Conservation (phyloP, 73 alveolate genomes). For the Durusdinium trenchii region DNA sequence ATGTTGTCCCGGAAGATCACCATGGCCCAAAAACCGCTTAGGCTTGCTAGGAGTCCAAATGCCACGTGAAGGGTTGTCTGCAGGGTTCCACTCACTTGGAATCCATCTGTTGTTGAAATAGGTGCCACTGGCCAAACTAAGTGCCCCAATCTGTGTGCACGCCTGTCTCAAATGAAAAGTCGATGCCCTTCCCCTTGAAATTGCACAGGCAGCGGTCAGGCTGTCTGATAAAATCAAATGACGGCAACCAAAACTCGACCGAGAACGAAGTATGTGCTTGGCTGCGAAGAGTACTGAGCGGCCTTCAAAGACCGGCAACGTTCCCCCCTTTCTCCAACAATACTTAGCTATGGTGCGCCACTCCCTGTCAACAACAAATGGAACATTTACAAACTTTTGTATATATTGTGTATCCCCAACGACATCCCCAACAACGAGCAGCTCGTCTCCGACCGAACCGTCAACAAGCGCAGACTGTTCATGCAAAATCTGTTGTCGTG, state of each 20-base stretch:
- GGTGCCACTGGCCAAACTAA: not conserved
- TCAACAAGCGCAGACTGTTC: not conserved
- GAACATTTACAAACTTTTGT: not conserved
- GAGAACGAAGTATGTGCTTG: not conserved
- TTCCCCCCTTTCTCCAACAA: not conserved
- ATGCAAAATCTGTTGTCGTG: not conserved
- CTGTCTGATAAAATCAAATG: not conserved
- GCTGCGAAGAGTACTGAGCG: not conserved
- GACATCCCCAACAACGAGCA: not conserved
- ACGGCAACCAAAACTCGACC: not conserved
- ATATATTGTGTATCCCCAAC: not conserved
- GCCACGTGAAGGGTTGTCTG: slow-evolving; percentile 56
- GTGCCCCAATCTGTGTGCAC: not conserved
- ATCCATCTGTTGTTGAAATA: not conserved
- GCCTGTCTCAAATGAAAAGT: not conserved
- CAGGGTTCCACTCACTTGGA: slow-evolving; percentile 35
- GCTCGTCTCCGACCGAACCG: not conserved
- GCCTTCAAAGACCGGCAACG: slow-evolving; percentile 35
- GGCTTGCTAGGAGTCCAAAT: slow-evolving; percentile 1
- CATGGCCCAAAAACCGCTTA: not conserved
- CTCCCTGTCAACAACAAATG: not conserved
- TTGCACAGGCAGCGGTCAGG: not conserved
- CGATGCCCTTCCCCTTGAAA: not conserved
- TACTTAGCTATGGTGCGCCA: not conserved
- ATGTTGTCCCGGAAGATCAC: not conserved